A percentile compares a stretch with the other conserved stretches of the same genome.
Conservation (phyloP, 2,329 filamentous ascomycete species). For the Endocalyx cinctus region DNA sequence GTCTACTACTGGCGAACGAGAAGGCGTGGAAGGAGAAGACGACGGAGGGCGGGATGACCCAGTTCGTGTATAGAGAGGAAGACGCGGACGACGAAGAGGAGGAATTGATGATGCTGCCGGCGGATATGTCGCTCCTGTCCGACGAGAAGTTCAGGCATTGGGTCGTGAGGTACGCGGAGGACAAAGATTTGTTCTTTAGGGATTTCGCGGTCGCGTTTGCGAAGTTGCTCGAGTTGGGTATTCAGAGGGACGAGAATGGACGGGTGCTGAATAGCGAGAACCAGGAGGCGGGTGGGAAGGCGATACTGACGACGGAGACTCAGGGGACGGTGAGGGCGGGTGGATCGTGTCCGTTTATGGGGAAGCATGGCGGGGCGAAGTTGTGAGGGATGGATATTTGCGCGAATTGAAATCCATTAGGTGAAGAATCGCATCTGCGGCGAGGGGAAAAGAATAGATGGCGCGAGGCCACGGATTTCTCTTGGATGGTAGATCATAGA, state of each 20-base stretch:
- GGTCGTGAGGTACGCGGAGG: constrained; percentile 55
- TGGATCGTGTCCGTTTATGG: too few relatives aligned
- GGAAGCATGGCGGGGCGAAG: too few relatives aligned
- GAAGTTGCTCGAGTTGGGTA: constrained; percentile 58
- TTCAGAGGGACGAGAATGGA: constrained; percentile 48
- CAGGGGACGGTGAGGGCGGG: too few relatives aligned
- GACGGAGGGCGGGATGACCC: constrained; percentile 23
- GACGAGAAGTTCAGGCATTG: constrained; percentile 50
- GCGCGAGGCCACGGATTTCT: too few relatives aligned
- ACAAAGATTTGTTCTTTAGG: constrained; percentile 58
- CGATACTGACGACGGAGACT: too few relatives aligned
- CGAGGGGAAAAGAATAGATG: too few relatives aligned
- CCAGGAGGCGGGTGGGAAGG: constrained; percentile 41
- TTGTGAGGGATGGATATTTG: too few relatives aligned
- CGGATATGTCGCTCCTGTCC: constrained; percentile 53
- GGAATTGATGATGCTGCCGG: constrained; percentile 63
- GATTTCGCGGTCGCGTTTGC: constrained; percentile 55
- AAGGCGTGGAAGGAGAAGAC: constrained; percentile 25
- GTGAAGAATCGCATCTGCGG: too few relatives aligned
- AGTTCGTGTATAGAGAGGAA: constrained; percentile 57
- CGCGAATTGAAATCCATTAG: too few relatives aligned
- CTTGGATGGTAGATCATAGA: too few relatives aligned
- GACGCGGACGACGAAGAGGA: constrained; percentile 42
- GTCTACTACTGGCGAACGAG: constrained; percentile 27
- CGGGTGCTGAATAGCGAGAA: constrained; percentile 54